Percentiles rank a stretch among this genome's conserved stretches.
Evolutionary conservation across 2,329 filamentous ascomycete genomes (phyloP).

Genomic region (Ophiostoma angusticollis): DNA sequence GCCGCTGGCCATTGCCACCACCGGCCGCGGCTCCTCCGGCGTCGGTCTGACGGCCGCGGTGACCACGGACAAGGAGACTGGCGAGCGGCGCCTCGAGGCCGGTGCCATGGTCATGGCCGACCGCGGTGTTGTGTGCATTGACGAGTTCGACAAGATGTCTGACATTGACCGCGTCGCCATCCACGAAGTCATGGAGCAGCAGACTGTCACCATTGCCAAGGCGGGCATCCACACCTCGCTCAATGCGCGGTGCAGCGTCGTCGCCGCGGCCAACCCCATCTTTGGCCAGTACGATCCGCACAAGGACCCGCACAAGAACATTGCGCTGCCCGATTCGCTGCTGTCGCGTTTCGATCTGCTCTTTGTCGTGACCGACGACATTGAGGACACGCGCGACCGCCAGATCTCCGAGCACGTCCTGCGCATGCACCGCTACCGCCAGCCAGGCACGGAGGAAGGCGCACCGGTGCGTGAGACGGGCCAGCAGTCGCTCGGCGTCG

Average conservation of each 20-base stretch:
- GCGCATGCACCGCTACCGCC: conserved; percentile 91
- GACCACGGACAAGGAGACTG: conserved; percentile 93
- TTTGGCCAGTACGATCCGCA: conserved; percentile 98
- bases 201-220: conserved; percentile 97
- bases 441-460: conserved; percentile 85
- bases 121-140: conserved; percentile 94
- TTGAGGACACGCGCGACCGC: conserved; percentile 83
- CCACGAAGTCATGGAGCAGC: conserved; percentile 99
- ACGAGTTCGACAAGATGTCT: conserved; percentile 99
- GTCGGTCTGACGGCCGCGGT: conserved; percentile 96
- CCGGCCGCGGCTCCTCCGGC: conserved; percentile 88
- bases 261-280: conserved; percentile 93
- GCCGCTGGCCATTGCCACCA: conserved; percentile 90
- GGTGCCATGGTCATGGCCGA: conserved; percentile 98
- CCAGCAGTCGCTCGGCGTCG: conserved; percentile 75
- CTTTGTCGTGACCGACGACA: conserved; percentile 96
- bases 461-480: conserved; percentile 83
- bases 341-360: conserved; percentile 96
- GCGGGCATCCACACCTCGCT: conserved; percentile 95
- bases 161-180: conserved; percentile 96
- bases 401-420: conserved; percentile 92
- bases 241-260: conserved; percentile 90
- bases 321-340: conserved; percentile 88
- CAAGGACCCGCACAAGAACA: conserved; percentile 98
- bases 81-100: conserved; percentile 84